Conservation (phyloP, 768 basidiomycete species). For the Tricholoma sp. region DNA sequence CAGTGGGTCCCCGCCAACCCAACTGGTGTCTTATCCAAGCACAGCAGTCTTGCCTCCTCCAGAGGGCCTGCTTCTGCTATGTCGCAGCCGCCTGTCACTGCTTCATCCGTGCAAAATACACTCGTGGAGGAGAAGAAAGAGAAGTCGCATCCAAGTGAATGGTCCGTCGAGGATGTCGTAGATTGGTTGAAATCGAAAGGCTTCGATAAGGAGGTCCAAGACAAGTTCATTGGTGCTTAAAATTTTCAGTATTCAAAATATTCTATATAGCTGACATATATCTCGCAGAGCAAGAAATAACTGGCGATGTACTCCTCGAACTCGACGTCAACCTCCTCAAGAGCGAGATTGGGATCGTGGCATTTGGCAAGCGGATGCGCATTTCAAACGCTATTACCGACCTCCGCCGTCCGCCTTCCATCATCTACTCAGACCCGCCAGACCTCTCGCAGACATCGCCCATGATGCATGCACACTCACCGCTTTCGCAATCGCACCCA, state of each 20-base stretch:
- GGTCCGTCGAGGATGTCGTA: constrained; percentile 85
- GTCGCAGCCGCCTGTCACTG: constrained; percentile 10
- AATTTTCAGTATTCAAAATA: neutral
- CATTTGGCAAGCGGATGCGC: constrained; percentile 91
- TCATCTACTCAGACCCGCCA: constrained; percentile 47
- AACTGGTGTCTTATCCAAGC: constrained; percentile 32
- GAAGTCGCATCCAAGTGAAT: constrained; percentile 54
- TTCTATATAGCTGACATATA: constrained; percentile 5
- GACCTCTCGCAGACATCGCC: constrained; percentile 31
- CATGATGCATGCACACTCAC: constrained; percentile 13
- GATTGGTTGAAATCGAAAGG: constrained; percentile 83
- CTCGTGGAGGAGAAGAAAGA: constrained; percentile 16
- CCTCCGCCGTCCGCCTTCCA: constrained; percentile 66
- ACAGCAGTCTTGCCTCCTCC: constrained; percentile 30
- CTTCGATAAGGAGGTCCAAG: constrained; percentile 77
- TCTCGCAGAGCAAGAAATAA: constrained; percentile 89
- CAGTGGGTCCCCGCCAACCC: constrained; percentile 11
- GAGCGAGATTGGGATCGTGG: constrained; percentile 85
- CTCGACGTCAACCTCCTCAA: constrained; percentile 91
- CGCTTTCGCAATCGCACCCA: constrained; percentile 23
- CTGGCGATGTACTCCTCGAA: constrained; percentile 93
- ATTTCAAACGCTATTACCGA: constrained; percentile 92
- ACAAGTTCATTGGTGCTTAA: constrained; percentile 77
- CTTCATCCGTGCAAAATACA: constrained; percentile 14
- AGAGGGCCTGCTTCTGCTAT: constrained; percentile 7